These are phyloP conservation scores for Plasmodium cynomolgi DNA, from an alignment of 169 alveolate species.

Conservation along the genomic window DNA sequence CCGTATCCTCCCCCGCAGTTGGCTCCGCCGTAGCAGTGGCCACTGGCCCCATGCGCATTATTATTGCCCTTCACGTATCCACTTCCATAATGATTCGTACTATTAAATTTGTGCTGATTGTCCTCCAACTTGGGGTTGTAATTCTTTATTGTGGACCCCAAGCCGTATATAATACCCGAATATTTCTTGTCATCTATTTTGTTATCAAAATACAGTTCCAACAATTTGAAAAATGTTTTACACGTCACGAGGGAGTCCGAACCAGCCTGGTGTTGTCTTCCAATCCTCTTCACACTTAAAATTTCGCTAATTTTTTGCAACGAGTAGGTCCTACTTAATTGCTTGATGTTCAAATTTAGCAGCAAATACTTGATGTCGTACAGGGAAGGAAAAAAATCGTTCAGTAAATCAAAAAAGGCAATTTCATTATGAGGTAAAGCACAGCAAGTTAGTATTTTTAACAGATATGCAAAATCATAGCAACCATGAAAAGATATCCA, in stretches of 20 bases:
- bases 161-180: slow-evolving; percentile 89
- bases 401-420: slow-evolving; percentile 91
- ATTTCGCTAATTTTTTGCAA: slow-evolving; percentile 90
- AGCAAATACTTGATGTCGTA: slow-evolving; percentile 95
- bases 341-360: slow-evolving; percentile 88
- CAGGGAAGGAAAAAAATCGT: slow-evolving; percentile 95
- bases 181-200: slow-evolving; percentile 88
- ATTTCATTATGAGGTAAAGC: slow-evolving; percentile 94
- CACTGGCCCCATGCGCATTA: background rate
- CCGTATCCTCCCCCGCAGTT: background rate
- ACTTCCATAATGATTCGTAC: background rate
- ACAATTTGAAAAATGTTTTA: slow-evolving; percentile 93
- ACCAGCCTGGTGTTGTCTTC: slow-evolving; percentile 99
- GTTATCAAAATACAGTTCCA: slow-evolving; percentile 88
- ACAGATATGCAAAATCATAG: slow-evolving; percentile 97
- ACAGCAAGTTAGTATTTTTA: slow-evolving; percentile 92
- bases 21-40: background rate
- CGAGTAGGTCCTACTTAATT: slow-evolving; percentile 86
- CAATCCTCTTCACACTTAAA: slow-evolving; percentile 93
- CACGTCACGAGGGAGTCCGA: slow-evolving; percentile 97
- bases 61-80: slow-evolving; percentile 7
- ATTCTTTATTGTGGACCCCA: slow-evolving; percentile 84
- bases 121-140: slow-evolving; percentile 66
- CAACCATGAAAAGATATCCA: slow-evolving; percentile 99
- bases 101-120: background rate